Evolutionary conservation across 2,329 filamentous ascomycete genomes (phyloP), one percentile per base, ranked within the genome.

Genomic region (Phialophora tarda): DNA sequence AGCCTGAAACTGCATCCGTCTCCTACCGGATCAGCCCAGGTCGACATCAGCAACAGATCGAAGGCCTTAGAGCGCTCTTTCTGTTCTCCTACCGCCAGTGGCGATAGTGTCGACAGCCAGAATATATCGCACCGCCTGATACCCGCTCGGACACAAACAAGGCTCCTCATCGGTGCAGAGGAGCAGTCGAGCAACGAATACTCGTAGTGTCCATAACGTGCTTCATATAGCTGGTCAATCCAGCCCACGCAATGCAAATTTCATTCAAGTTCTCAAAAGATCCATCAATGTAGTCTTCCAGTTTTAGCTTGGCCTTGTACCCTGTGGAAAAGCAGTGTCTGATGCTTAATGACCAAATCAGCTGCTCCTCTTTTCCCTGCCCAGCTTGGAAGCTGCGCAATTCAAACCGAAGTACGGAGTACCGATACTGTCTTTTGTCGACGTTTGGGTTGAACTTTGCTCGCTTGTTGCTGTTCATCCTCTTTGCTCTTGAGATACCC

Each of bases 221-320:
- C 48, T 26, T 51, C 23, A 51, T 26, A 26, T 51, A 26, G 21
- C 48, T 51, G 48, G 21, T 11, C 23, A 51, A 26, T 24, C 48
- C 48, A 51, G 48, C 48, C 23, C 48, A 26, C 26, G 48, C 48
- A 51, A 51, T 51, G 23, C 23, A 12, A 51, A 51, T 51, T 51
- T n/a, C 8, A 5, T 51, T 51, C 10, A 12, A 26, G 10, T 51
- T 11, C 21, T 51, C 6, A 51, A 26, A 28, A 44, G 38, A 8
- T 44, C n/a, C 6, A 44, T 17, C 38, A 8, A 44, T 3, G 38
- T 44, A 44, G 38, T 44, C 38, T n/a, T 44, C 38, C 17, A 17
- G 14, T 41, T 41, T 17, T 44, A 44, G 2, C 17, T n/a, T 5
- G 38, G 14, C 14, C 38, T 17, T 7, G 34, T 14, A 4, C 11